Base-by-base conservation (phyloP, 345 rosid species). In the Schrenkiella parvula region DNA sequence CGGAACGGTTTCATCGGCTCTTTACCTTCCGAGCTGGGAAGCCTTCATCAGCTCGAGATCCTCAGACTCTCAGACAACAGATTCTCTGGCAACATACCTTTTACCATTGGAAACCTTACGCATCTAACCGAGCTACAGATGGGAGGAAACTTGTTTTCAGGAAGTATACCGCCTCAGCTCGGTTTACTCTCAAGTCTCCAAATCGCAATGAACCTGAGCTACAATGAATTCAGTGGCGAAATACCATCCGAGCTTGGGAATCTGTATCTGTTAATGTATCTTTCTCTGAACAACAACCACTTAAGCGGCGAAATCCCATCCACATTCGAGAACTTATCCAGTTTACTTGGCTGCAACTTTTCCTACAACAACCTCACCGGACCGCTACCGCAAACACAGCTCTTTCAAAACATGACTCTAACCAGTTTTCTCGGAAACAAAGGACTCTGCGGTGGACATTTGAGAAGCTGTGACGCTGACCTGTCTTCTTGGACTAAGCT, bases 151-250 rank as follows among this genome's bases (percentile, higher is more conserved):
- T 61, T 78, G 71, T 87, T 95, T 72, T 89, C 90, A 1, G 93
- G 95, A 22, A 73, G 60, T 43, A 88, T 95, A 68, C 97, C 96
- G 1, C 78, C 81, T n/a, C 83, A 88, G 74, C 74, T 95, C 47
- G 97, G 99, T 68, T 68, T 42, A 22, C 90, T 95, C 64, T 87
- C 90, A 3, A 84, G 97, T 83, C 81, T 95, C 78, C 99, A 91
- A 74, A 95, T 95, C 65, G 95, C 95, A 14, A 65, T 95, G 90
- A 95, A 95, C 78, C 86, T 95, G 68, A 95, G 99, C 74, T 80
- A 84, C 73, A 95, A 95, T 42, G 74, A 76, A 12, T 85, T 95
- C 64, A 80, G 78, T 3, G 90, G 99, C n/a, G 72, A 76, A 8
- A 86, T 95, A 71, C 97, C 99, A 0, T 71, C 73, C 0, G 87